phyloP scores from a whole-genome alignment of 805 yeast species.

The Candida quercuum region DNA sequence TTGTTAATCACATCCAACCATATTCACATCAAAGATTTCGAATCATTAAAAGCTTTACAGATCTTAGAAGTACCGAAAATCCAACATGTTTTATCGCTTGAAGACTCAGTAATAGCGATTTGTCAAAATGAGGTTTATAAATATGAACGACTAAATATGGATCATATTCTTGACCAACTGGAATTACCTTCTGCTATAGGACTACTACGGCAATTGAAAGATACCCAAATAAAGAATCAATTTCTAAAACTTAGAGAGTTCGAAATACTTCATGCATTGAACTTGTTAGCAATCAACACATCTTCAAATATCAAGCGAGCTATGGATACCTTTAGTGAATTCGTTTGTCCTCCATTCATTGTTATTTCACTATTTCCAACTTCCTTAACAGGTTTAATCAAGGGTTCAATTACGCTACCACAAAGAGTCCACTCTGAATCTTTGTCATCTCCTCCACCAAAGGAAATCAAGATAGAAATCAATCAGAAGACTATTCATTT shows the following conservation, averaged over 20 bases:
- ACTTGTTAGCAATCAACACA: conserved; percentile 20
- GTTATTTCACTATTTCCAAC: conserved; percentile 44
- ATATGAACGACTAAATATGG: not conserved
- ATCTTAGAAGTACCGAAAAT: conserved; percentile 20
- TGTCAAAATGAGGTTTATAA: not conserved
- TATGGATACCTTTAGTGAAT: conserved; percentile 41
- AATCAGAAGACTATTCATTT: conserved; percentile 21
- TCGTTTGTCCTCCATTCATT: conserved; percentile 53
- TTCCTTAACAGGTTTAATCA: conserved; percentile 21
- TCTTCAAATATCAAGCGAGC: conserved; percentile 30
- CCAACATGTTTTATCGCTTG: not conserved
- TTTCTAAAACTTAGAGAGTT: conserved; percentile 36
- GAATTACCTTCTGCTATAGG: conserved; percentile 26
- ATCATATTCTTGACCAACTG: not conserved
- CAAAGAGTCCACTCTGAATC: not conserved
- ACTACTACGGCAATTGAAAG: conserved; percentile 30
- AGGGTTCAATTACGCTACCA: not conserved
- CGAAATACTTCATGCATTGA: conserved; percentile 34
- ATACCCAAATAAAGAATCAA: conserved; percentile 23
- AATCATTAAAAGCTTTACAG: conserved; percentile 32
- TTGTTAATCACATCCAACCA: conserved; percentile 13
- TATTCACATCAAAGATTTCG: conserved; percentile 34
- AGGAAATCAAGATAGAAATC: conserved; percentile 2
- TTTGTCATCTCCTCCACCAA: conserved; percentile 3
- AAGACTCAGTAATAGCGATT: not conserved